Percentiles rank a stretch among this genome's conserved stretches.
These are phyloP conservation scores for Pythium volutum DNA, from an alignment of 352 stramenopile species.

Conservation along the genomic window DNA sequence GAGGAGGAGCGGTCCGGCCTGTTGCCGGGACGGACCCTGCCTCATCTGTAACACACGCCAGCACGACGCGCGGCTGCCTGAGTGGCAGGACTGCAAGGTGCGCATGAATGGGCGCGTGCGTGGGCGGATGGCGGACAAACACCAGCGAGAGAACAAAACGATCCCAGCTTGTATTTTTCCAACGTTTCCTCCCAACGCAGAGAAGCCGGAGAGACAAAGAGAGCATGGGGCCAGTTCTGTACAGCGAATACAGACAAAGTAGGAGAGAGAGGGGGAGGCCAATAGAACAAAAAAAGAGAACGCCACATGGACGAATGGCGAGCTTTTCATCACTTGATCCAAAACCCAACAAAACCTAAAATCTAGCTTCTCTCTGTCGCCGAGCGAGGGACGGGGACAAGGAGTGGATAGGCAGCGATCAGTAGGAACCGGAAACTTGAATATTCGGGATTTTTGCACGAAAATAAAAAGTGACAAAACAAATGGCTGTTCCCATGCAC, in stretches of 20 bases:
- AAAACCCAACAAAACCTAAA: not conserved
- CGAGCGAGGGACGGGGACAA: not conserved
- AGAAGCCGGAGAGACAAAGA: not conserved
- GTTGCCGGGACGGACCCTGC: not conserved
- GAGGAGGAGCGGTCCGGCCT: not conserved
- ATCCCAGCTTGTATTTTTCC: not conserved
- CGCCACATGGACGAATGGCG: not conserved
- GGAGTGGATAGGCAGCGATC: not conserved
- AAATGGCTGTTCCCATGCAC: constrained; percentile 15
- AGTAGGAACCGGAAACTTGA: not conserved
- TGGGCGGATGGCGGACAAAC: not conserved
- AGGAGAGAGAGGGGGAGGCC: not conserved
- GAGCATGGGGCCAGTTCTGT: too few species aligned
- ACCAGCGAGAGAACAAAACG: not conserved
- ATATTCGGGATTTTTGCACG: not conserved
- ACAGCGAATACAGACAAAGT: too few species aligned
- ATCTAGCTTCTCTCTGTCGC: not conserved
- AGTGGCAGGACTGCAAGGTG: constrained; percentile 3
- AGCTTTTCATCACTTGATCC: not conserved
- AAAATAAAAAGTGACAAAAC: constrained; percentile 4
- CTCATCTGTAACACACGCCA: constrained; percentile 27
- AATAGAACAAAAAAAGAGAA: not conserved
- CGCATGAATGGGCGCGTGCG: constrained; percentile 3
- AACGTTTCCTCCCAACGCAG: too few species aligned
- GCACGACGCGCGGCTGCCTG: constrained; percentile 16